These are phyloP conservation scores for Tetrahymena thermophila DNA, from an alignment of 73 alveolate genomes.

Conservation along the genomic window DNA sequence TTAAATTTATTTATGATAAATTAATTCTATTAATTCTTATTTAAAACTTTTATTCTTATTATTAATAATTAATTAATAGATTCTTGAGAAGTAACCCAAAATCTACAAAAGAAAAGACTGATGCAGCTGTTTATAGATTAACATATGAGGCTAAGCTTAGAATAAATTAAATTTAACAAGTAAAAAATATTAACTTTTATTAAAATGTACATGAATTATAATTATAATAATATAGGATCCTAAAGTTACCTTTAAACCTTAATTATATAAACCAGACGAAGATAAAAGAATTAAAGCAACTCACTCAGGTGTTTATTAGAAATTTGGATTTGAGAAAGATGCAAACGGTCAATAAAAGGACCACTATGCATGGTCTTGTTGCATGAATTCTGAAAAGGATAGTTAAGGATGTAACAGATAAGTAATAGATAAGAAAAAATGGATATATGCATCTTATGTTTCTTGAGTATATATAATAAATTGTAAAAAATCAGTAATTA, in stretches of 20 bases:
- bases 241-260: background rate
- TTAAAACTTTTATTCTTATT: background rate
- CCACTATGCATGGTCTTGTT: background rate
- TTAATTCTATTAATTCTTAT: no score
- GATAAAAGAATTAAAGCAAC: background rate
- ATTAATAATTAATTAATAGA: background rate
- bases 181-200: background rate
- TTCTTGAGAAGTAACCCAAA: constrained; percentile 20
- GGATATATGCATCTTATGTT: background rate
- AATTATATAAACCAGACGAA: background rate
- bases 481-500: no score
- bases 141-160: constrained; percentile 41
- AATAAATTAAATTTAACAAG: background rate
- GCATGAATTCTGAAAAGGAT: background rate
- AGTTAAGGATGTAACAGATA: background rate
- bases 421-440: background rate
- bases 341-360: background rate
- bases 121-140: constrained; percentile 39
- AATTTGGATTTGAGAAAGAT: background rate
- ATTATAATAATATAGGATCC: background rate
- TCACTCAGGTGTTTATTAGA: background rate
- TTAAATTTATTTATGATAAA: no score
- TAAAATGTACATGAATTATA: background rate
- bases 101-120: constrained; percentile 18
- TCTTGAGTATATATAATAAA: background rate